These are phyloP conservation scores for Ceratocystis lukuohia DNA, from an alignment of 2,329 filamentous ascomycete genomes.

Conservation along the genomic window DNA sequence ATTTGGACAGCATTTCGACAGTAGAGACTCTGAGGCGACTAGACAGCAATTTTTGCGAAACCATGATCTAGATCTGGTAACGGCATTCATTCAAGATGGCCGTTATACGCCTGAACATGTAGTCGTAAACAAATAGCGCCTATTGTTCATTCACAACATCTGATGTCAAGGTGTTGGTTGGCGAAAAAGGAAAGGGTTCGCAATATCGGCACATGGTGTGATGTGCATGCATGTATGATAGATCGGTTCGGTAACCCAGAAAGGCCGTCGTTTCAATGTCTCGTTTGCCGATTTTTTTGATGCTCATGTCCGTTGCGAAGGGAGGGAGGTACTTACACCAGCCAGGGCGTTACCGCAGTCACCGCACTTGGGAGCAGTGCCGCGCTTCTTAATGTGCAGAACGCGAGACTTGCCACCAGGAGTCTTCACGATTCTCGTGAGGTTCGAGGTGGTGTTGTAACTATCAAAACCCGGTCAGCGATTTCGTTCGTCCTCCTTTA, in stretches of 20 bases:
- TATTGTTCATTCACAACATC: too few relatives aligned
- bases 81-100: background rate
- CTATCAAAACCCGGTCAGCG: conserved; percentile 32
- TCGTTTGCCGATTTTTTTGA: conserved; percentile 14
- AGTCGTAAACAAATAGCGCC: too few relatives aligned
- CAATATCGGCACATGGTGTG: background rate
- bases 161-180: too few relatives aligned
- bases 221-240: background rate
- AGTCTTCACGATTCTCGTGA: conserved; percentile 89
- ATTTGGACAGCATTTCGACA: background rate
- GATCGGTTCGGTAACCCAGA: background rate
- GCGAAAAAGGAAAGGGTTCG: background rate
- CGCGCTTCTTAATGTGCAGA: conserved; percentile 99
- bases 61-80: background rate
- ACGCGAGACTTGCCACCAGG: conserved; percentile 91
- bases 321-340: conserved; percentile 60
- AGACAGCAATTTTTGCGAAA: background rate
- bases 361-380: conserved; percentile 95
- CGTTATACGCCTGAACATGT: background rate
- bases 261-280: background rate
- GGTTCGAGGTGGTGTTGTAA: conserved; percentile 98
- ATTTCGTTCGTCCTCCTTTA: background rate
- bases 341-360: conserved; percentile 97
- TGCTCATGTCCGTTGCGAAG: conserved; percentile 19
- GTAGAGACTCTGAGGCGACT: background rate